These are phyloP conservation scores for Mycena chlorophos DNA, from an alignment of 768 basidiomycete species.

Conservation along the genomic window DNA sequence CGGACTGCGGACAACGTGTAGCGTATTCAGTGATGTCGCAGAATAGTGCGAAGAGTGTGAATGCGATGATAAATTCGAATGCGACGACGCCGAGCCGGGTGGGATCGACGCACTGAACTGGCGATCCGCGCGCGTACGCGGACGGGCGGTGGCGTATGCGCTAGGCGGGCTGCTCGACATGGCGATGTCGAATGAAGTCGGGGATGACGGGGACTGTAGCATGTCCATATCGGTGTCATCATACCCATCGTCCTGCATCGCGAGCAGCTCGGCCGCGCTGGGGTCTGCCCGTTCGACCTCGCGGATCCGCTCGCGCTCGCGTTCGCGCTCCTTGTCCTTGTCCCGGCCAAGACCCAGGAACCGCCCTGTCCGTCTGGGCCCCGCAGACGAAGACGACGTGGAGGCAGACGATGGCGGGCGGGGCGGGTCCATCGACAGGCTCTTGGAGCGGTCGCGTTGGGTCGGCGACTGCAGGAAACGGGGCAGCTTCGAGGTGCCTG, in stretches of 20 bases:
- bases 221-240: neutral
- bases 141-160: constrained; percentile 7
- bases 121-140: constrained; percentile 3
- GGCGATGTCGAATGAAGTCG: constrained; percentile 1
- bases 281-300: neutral
- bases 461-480: constrained; percentile 8
- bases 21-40: too few relatives aligned
- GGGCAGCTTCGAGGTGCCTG: constrained; percentile 6
- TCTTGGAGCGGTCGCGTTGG: constrained; percentile 3
- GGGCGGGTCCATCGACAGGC: constrained; percentile 6
- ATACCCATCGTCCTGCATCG: neutral
- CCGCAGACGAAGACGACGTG: neutral
- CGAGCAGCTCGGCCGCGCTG: neutral
- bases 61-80: neutral
- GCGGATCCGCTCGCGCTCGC: neutral
- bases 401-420: neutral
- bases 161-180: constrained; percentile 3
- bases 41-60: neutral
- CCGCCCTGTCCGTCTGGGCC: neutral
- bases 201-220: neutral
- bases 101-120: neutral
- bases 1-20: neutral
- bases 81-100: constrained; percentile 3
- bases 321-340: neutral
- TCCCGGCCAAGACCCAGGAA: constrained; percentile 9